phyloP scores from a whole-genome alignment of 768 basidiomycete genomes.

The Candolleomyces eurysporus region DNA sequence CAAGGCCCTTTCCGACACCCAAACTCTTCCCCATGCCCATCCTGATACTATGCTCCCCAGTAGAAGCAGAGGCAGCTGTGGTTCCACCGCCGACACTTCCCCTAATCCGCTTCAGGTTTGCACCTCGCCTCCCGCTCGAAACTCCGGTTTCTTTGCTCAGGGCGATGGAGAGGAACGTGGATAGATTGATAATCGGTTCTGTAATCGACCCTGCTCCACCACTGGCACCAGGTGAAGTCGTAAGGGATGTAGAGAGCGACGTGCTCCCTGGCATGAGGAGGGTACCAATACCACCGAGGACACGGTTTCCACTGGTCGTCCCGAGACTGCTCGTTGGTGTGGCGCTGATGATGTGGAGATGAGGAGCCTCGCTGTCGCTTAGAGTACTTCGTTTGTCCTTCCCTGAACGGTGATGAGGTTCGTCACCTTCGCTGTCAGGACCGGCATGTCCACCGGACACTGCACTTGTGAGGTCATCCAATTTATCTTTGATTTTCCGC shows the following conservation, averaged over 20 bases:
- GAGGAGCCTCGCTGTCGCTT: constrained; percentile 20
- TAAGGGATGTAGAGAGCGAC: not conserved
- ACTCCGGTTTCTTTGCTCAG: constrained; percentile 6
- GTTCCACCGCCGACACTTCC: not conserved
- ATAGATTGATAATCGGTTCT: constrained; percentile 51
- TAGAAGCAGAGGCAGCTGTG: not conserved
- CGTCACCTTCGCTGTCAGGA: constrained; percentile 28
- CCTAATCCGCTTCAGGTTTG: constrained; percentile 9
- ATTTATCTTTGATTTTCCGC: constrained; percentile 56
- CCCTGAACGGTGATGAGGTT: not conserved
- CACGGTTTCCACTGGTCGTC: constrained; percentile 10
- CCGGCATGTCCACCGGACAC: constrained; percentile 7
- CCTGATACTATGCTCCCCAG: not conserved
- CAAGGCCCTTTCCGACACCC: not conserved
- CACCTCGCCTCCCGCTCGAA: not conserved
- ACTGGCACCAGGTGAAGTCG: constrained; percentile 11
- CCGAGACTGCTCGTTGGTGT: not conserved
- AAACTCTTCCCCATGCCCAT: not conserved
- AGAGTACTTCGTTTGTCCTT: constrained; percentile 13
- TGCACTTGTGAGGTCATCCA: constrained; percentile 45
- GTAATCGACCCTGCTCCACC: constrained; percentile 41
- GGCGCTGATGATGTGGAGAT: not conserved
- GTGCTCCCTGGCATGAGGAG: not conserved
- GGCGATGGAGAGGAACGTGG: constrained; percentile 39
- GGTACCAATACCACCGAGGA: constrained; percentile 24